Percentiles rank a stretch among this genome's conserved stretches.
phyloP scores from a whole-genome alignment of 1,284 basidiomycete genomes.

The Xerocomus amazonicus region DNA sequence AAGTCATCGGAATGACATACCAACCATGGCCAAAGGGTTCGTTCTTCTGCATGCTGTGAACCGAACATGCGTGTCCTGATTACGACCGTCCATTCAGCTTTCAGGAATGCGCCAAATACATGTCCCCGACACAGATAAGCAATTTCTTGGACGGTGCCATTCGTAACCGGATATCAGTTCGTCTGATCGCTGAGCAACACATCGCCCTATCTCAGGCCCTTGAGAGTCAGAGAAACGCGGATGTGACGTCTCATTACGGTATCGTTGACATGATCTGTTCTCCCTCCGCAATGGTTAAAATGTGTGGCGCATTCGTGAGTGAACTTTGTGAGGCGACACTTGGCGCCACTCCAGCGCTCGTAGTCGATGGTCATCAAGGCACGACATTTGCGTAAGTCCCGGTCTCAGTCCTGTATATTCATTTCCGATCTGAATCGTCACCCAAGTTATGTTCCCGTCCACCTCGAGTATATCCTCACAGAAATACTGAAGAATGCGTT shows the following conservation, averaged over 20 bases:
- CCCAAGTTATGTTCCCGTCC: constrained; percentile 79
- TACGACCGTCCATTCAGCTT: constrained; percentile 49
- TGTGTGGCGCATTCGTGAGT: constrained; percentile 77
- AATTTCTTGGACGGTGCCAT: constrained; percentile 84
- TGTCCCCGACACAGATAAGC: constrained; percentile 73
- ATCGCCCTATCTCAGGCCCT: constrained; percentile 75
- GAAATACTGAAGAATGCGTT: constrained; percentile 89
- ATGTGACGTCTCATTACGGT: constrained; percentile 44
- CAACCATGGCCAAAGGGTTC: constrained; percentile 85
- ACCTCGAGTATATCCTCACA: constrained; percentile 85
- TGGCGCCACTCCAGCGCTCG: constrained; percentile 63
- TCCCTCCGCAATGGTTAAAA: constrained; percentile 65
- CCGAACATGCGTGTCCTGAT: not conserved
- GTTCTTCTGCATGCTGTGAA: constrained; percentile 21
- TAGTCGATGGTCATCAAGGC: constrained; percentile 66
- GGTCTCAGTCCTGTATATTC: not conserved
- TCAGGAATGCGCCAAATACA: constrained; percentile 81
- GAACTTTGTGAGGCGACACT: constrained; percentile 87
- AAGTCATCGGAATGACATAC: constrained; percentile 83
- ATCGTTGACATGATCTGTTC: constrained; percentile 70
- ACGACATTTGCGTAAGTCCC: constrained; percentile 72
- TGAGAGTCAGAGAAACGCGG: constrained; percentile 33
- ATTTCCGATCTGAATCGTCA: constrained; percentile 10
- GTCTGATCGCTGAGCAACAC: constrained; percentile 91
- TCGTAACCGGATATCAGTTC: constrained; percentile 82